Evolutionary conservation across 352 stramenopile species (phyloP).

Genomic region (Aphanomyces stellatus): DNA sequence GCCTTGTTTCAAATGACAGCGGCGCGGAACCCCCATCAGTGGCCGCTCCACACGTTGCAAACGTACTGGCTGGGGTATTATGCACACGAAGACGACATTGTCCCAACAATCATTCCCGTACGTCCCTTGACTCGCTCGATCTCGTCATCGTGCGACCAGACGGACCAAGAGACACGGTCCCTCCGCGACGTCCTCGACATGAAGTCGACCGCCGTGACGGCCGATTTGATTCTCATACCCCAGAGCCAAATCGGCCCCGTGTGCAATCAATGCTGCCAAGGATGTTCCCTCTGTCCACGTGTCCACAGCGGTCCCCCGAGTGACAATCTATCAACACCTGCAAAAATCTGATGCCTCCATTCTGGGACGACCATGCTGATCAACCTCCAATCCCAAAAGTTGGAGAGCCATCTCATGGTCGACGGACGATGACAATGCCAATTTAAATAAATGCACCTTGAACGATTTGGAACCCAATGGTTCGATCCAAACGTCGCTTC

Average conservation of each 20-base stretch:
- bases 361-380: no score
- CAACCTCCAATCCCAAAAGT: no score
- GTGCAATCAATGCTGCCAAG: slow-evolving; percentile 56
- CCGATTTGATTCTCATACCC: slow-evolving; percentile 61
- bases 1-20: slow-evolving; percentile 49
- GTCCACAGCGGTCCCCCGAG: background rate
- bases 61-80: slow-evolving; percentile 77
- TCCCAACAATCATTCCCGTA: slow-evolving; percentile 41
- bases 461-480: no score
- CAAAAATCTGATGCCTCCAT: background rate
- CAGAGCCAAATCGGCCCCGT: slow-evolving; percentile 72
- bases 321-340: background rate
- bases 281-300: slow-evolving; percentile 37
- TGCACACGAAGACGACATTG: slow-evolving; percentile 28
- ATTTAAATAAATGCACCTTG: no score
- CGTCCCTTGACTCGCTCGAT: background rate
- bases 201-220: slow-evolving; percentile 20
- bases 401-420: no score
- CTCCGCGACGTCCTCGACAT: slow-evolving; percentile 16
- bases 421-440: no score
- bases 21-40: slow-evolving; percentile 52
- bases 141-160: background rate
- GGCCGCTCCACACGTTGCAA: slow-evolving; percentile 49
- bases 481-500: no score
- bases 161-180: background rate